Base-by-base conservation (phyloP, 768 basidiomycete species). In the Auriscalpium microsporum region DNA sequence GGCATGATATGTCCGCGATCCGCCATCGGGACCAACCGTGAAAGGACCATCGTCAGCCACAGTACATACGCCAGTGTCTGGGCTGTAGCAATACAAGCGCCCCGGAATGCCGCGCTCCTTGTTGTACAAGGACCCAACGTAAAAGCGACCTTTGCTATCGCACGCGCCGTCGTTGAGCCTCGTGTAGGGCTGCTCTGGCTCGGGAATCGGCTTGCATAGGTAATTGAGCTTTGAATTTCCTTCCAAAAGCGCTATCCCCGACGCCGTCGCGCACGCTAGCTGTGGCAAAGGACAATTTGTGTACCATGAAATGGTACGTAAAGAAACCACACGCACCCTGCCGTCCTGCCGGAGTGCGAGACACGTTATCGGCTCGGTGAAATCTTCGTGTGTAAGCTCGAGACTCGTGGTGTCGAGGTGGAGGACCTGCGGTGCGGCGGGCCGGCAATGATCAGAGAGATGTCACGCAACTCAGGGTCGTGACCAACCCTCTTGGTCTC, bases 91-190 rank as follows among this genome's bases (percentile, higher is more conserved):
- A 65, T 78, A 86, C 37, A 87, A 68, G 58, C 75, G 73, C 10
- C 84, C 84, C 4, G 79, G 74, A 48, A 84, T 72, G 21, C 66
- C 70, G 49, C 73, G 73, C 49, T 76, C 73, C 61, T 74, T 69
- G 52, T 78, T 80, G 59, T 59, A 76, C 50, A 86, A 65, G 0
- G 84, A 82, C n/a, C 84, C 85, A 21, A 82, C 81, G 61, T 86
- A 79, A 65, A 81, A 86, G 44, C 83, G 76, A 7, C 85, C 85
- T 60, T 75, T 70, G 55, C 70, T 75, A 62, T 86, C 84, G 63
- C 86, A 87, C 2, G 74, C 83, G 37, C 84, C 86, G 62, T 86
- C 85, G 68, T 87, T 86, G 70, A 87, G 84, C 45, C 85, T 76
- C 33, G 76, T 79, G 58, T 77, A 70, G 3, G 71, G 66, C 10